Evolutionary conservation across 2,329 filamentous ascomycete species (phyloP).

Genomic region (Colletotrichum cuscutae): DNA sequence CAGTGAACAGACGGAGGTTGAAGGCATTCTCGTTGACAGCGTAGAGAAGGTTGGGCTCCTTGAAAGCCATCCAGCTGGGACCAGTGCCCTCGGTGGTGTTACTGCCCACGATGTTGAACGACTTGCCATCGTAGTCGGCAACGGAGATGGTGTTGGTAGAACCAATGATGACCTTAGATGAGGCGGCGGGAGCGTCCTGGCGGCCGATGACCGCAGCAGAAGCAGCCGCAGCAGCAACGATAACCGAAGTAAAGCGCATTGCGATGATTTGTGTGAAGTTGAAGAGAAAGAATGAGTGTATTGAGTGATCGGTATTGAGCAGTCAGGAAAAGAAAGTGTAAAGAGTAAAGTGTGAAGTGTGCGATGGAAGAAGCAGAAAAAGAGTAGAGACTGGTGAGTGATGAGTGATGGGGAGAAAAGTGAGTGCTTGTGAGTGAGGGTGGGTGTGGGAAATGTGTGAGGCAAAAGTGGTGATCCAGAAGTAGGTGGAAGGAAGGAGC

Average conservation of each 20-base stretch:
- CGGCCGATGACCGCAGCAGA: slow-evolving; percentile 26
- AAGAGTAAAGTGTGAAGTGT: background rate
- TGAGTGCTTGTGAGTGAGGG: background rate
- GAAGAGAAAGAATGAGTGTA: background rate
- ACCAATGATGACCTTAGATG: slow-evolving; percentile 52
- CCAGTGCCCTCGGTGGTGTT: no score
- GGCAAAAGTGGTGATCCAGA: background rate
- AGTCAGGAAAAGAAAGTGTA: background rate
- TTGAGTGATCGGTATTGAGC: background rate
- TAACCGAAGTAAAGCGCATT: slow-evolving; percentile 24
- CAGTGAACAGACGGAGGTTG: slow-evolving; percentile 50
- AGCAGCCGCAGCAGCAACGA: slow-evolving; percentile 17
- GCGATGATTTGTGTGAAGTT: background rate
- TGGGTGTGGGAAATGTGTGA: background rate
- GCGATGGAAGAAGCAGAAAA: background rate
- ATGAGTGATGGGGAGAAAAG: background rate
- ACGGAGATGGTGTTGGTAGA: slow-evolving; percentile 51
- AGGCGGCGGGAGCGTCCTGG: background rate
- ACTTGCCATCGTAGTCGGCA: slow-evolving; percentile 52
- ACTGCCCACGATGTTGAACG: slow-evolving; percentile 48
- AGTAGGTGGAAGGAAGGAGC: background rate
- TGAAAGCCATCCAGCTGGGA: slow-evolving; percentile 58
- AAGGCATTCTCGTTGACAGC: slow-evolving; percentile 59
- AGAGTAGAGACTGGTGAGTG: no score
- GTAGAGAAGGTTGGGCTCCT: slow-evolving; percentile 52